Conservation (phyloP, 1,139 yeast genomes). For the Pichia sp. region DNA sequence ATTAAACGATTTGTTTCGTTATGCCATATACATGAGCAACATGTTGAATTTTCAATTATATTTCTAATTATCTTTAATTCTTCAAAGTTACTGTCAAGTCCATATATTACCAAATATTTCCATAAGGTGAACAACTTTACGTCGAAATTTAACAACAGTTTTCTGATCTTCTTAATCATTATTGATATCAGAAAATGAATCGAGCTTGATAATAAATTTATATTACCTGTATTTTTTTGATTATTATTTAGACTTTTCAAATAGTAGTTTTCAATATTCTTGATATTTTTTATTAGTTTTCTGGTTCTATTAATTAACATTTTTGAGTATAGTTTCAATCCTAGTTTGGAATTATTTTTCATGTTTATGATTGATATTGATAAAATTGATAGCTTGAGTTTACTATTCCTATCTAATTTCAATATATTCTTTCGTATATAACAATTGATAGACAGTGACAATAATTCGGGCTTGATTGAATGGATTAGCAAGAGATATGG, state of each 20-base stretch:
- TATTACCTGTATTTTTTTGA: neutral
- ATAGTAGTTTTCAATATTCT: constrained; percentile 2
- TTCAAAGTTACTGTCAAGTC: constrained; percentile 9
- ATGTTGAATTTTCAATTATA: constrained; percentile 4
- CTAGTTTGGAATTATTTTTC: constrained; percentile 4
- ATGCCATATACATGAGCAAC: constrained; percentile 11
- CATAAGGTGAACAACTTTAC: constrained; percentile 3
- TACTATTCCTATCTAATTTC: neutral
- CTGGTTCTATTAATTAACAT: constrained; percentile 10
- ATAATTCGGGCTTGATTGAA: constrained; percentile 18
- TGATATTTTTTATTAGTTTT: neutral
- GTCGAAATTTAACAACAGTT: constrained; percentile 1
- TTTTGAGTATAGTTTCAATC: constrained; percentile 9
- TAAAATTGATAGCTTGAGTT: neutral
- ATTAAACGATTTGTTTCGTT: constrained; percentile 10
- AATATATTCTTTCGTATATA: constrained; percentile 12
- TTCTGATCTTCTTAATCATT: constrained; percentile 5
- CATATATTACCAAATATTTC: constrained; percentile 12
- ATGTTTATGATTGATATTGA: constrained; percentile 10
- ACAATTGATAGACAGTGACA: constrained; percentile 16
- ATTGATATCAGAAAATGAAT: constrained; percentile 9
- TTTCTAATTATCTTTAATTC: constrained; percentile 9
- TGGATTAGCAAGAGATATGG: constrained; percentile 21
- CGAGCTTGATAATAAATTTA: constrained; percentile 9
- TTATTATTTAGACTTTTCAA: neutral